Evolutionary conservation across 1,139 yeast species (phyloP), one percentile per base, ranked within the genome.

Genomic region (Hemisphaericaspora subhashii): DNA sequence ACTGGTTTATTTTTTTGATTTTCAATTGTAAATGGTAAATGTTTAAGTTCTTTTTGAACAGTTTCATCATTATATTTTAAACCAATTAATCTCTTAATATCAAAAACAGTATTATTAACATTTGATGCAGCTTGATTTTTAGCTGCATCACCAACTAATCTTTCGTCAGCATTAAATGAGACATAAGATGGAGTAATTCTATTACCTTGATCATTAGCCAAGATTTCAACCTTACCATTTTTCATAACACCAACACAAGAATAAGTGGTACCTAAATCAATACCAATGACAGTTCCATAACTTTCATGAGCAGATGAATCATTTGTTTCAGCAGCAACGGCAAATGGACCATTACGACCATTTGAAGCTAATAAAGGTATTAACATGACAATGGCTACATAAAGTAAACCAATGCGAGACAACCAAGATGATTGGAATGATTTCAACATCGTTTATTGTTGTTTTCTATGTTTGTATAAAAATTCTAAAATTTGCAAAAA

Each of bases 231-330:
- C 58, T 87, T 83, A 50, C 95, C 96, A 46, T 83, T 78, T 65
- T 85, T 84, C 95, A 88, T 86, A 35, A 86, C 95, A 59, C 95
- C 96, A 36, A 88, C 96, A 79, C 96, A 88, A 7, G 96, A 87
- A 69, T 87, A 87, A 23, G 74, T 68, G 35, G 96, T 87, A 58
- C 96, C 96, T 64, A 89, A 78, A 74, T 85, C 94, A 50, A 85
- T 85, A 63, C 94, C 94, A 55, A 85, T 84, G 31, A 84, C 92
- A 5, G 90, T 83, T 53, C 90, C 92, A 51, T 83, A 84, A 54
- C 64, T 74, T 43, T 78, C 82, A 30, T 70, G 64, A 27, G 73
- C 75, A 30, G 53, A 53, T 18, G 51, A 58, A 36, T 63, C 81
- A 38, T 60, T 64, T 27, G 58, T 57, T 46, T 58, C 58, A 24